Conservation (phyloP, 176 grass and related monocot species). For the Triticum monococcum region DNA sequence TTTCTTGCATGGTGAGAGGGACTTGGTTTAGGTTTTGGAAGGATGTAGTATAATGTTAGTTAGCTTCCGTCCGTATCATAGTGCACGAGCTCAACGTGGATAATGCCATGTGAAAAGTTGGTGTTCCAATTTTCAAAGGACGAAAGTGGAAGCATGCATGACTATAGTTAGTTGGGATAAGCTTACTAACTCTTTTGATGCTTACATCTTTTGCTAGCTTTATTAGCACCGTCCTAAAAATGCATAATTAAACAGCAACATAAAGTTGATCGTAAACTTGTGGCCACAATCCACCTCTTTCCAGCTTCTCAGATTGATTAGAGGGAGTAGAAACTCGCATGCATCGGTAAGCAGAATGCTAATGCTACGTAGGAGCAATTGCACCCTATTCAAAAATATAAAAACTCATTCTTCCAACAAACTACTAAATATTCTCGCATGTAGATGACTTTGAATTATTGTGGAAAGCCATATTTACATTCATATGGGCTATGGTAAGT, state of each 20-base stretch:
- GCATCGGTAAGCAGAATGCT: too few relatives aligned
- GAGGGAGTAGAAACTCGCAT: too few relatives aligned
- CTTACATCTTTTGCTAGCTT: neutral
- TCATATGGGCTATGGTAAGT: too few relatives aligned
- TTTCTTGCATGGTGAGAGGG: neutral
- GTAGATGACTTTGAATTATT: too few relatives aligned
- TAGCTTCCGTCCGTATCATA: slow-evolving; percentile 1
- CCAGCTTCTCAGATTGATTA: too few relatives aligned
- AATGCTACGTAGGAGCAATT: too few relatives aligned
- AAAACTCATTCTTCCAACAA: too few relatives aligned
- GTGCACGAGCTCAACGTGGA: slow-evolving; percentile 21
- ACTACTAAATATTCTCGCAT: too few relatives aligned
- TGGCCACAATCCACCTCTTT: too few relatives aligned
- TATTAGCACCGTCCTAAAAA: neutral
- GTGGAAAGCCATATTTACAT: too few relatives aligned
- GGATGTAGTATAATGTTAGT: neutral
- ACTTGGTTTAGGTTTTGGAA: neutral
- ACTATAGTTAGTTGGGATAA: neutral
- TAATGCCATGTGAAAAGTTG: slow-evolving; percentile 6
- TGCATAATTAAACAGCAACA: neutral
- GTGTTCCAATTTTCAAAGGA: neutral
- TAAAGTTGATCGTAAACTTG: neutral
- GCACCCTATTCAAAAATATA: too few relatives aligned
- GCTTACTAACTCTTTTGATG: neutral
- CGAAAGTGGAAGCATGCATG: neutral